Conservation (phyloP, 192 early-diverging fungal species). For the Obelidium mucronatum region DNA sequence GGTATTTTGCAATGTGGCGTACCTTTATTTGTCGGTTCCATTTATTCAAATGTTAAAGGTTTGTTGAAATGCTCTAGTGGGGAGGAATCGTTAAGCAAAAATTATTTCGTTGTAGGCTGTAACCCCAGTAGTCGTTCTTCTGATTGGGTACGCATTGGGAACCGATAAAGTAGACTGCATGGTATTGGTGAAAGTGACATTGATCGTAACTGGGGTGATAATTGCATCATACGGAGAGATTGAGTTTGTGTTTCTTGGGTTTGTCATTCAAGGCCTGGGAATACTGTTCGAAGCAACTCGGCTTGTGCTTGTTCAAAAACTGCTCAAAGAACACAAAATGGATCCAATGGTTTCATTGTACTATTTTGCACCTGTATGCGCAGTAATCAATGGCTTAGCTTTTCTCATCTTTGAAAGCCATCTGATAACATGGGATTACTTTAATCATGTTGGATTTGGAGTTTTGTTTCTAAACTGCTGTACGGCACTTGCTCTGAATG, state of each 20-base stretch:
- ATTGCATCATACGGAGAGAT: conserved; percentile 46
- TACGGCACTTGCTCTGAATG: conserved; percentile 47
- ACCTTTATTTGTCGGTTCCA: conserved; percentile 45
- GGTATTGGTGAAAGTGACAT: conserved; percentile 29
- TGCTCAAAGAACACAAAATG: conserved; percentile 45
- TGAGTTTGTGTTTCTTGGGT: conserved; percentile 39
- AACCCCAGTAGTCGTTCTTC: conserved; percentile 44
- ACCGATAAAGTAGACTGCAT: conserved; percentile 8
- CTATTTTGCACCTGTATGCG: conserved; percentile 50
- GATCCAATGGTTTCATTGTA: conserved; percentile 45
- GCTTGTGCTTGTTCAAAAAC: conserved; percentile 43
- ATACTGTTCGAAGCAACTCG: conserved; percentile 40
- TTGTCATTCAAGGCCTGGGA: conserved; percentile 35
- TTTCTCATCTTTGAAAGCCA: conserved; percentile 34
- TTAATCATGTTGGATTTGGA: conserved; percentile 18
- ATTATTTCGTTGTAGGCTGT: conserved; percentile 31
- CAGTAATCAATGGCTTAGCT: conserved; percentile 43
- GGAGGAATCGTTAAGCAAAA: not conserved
- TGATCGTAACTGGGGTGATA: conserved; percentile 44
- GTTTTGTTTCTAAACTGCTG: conserved; percentile 37
- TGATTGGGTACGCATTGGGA: conserved; percentile 22
- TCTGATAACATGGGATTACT: not conserved
- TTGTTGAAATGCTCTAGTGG: not conserved
- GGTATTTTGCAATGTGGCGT: conserved; percentile 45
- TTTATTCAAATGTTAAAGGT: conserved; percentile 55